Percentiles rank a stretch among this genome's conserved stretches.
Conservation (phyloP, 1,139 yeast genomes). For the Citeromyces siamensis region DNA sequence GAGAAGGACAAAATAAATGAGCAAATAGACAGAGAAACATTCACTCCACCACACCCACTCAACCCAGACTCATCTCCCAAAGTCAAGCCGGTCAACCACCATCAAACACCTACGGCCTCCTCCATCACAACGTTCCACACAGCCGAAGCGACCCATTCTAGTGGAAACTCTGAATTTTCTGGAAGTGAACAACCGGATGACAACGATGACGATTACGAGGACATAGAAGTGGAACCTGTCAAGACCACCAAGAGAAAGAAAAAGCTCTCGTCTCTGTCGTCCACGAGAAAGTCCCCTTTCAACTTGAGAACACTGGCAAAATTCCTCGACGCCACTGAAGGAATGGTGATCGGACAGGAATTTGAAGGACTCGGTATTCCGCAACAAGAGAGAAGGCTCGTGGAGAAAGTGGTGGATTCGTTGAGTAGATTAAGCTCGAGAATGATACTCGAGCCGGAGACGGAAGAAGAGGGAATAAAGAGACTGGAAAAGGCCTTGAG, state of each 20-base stretch:
- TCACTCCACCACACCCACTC: too few species aligned
- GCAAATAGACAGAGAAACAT: background rate
- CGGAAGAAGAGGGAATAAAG: constrained; percentile 71
- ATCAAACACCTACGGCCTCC: background rate
- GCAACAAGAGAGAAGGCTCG: constrained; percentile 59
- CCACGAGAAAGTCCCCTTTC: constrained; percentile 25
- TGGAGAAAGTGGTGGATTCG: constrained; percentile 80
- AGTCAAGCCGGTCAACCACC: background rate
- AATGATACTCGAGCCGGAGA: constrained; percentile 72
- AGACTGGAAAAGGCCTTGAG: constrained; percentile 71
- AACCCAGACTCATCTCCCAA: too few species aligned
- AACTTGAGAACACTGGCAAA: constrained; percentile 46
- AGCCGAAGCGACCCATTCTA: constrained; percentile 2
- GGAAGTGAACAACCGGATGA: constrained; percentile 6
- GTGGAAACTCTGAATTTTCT: background rate
- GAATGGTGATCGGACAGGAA: constrained; percentile 54
- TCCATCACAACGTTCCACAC: constrained; percentile 4
- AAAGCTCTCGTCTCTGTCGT: background rate
- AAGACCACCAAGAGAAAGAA: constrained; percentile 1
- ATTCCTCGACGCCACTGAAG: constrained; percentile 50
- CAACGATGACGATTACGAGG: constrained; percentile 11
- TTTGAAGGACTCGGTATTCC: constrained; percentile 68
- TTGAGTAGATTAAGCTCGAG: constrained; percentile 78
- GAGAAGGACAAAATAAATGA: background rate
- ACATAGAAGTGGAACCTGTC: constrained; percentile 8